phyloP scores from a whole-genome alignment of 768 basidiomycete species.

The Russula brevipes region DNA sequence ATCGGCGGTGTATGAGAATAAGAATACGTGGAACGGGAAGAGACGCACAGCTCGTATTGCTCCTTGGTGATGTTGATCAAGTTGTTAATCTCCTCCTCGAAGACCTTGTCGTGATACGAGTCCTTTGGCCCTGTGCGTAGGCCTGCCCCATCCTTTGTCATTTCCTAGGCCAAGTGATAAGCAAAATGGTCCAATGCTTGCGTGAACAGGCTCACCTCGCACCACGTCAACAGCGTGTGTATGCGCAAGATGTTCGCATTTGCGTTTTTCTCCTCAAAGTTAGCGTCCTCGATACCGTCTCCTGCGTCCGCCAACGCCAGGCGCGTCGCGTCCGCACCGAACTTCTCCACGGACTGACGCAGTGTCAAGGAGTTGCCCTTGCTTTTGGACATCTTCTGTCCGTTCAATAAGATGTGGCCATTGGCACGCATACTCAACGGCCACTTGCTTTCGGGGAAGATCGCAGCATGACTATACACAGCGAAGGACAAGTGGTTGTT shows the following conservation, averaged over 20 bases:
- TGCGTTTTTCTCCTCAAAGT: conserved; percentile 97
- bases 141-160: conserved; percentile 62
- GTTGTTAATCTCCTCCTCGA: conserved; percentile 86
- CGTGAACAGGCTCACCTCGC: conserved; percentile 53
- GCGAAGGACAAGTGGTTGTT: conserved; percentile 94
- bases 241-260: conserved; percentile 94
- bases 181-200: background rate
- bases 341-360: conserved; percentile 84
- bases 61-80: conserved; percentile 76
- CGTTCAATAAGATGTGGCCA: conserved; percentile 95
- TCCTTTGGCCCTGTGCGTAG: conserved; percentile 70
- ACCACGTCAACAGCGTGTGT: conserved; percentile 88
- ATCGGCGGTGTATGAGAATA: background rate
- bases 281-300: conserved; percentile 96
- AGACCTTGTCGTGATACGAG: conserved; percentile 78
- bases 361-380: conserved; percentile 94
- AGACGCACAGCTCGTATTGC: conserved; percentile 73
- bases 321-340: conserved; percentile 93
- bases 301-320: conserved; percentile 93
- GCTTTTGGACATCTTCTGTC: conserved; percentile 98
- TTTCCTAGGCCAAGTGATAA: conserved; percentile 52
- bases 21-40: background rate
- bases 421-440: conserved; percentile 91
- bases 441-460: conserved; percentile 88
- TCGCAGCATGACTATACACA: conserved; percentile 90